Percentiles rank a stretch among this genome's conserved stretches.
Evolutionary conservation across 306 rosid species (phyloP).

Genomic region (Sindora glabra): DNA sequence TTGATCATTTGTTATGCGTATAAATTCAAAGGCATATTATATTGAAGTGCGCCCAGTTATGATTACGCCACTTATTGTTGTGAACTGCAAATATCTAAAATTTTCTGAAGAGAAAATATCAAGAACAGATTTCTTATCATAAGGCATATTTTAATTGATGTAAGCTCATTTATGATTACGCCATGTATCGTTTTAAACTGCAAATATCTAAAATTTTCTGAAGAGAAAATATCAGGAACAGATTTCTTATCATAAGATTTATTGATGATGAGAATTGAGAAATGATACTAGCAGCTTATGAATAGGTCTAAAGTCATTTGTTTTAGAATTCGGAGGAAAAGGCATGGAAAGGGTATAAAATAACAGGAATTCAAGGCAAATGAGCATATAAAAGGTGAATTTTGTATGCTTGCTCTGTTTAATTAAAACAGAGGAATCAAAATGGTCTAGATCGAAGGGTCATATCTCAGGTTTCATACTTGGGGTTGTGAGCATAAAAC

Average conservation of each 20-base stretch:
- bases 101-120: too few relatives aligned
- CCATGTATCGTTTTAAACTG: not conserved
- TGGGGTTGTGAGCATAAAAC: too few relatives aligned
- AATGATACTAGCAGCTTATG: not conserved
- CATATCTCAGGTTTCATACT: too few relatives aligned
- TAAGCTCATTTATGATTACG: not conserved
- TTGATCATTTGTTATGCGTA: not conserved
- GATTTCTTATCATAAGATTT: not conserved
- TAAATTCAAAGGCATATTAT: not conserved
- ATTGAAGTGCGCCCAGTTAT: too few relatives aligned
- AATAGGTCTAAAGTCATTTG: not conserved
- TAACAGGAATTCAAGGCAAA: not conserved
- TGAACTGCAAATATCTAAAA: too few relatives aligned
- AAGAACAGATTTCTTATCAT: too few relatives aligned
- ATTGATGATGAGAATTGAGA: not conserved
- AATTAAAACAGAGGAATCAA: not conserved
- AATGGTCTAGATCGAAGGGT: too few relatives aligned
- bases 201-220: not conserved
- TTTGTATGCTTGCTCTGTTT: not conserved
- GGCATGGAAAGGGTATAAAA: not conserved
- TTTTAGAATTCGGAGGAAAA: not conserved
- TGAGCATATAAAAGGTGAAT: not conserved
- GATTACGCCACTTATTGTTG: too few relatives aligned
- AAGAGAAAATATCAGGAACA: not conserved
- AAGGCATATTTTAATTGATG: too few relatives aligned